Base-by-base conservation (phyloP, 371 early-diverging fungal genomes). In the Funneliformis caledonium region DNA sequence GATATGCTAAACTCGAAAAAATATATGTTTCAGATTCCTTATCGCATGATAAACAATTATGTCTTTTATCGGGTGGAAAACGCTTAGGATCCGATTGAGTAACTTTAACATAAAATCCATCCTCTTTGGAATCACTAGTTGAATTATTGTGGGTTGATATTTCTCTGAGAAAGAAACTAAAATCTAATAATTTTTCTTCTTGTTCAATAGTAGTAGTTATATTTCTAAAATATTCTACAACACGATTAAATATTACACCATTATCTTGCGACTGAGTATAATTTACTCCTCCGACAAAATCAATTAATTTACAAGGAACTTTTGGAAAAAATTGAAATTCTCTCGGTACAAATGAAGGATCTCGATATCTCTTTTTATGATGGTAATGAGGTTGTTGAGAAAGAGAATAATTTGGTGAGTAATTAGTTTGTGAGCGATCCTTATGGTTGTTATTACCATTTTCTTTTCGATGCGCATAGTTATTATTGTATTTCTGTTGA, bases 41-140 rank as follows among this genome's bases (percentile, higher is more conserved):
- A 48, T 78, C 70, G 43, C 79, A 78, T 33, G 79, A 67, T 2
- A 78, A 19, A 42, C 79, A 78, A 67, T 78, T 78, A 16, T 22
- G 4, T n/a, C 10, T 50, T 78, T 78, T 69, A 12, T 8, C 10
- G 14, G 79, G 79, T 6, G 59, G 45, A 26, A 11, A 5, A 56
- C 43, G 31, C 8, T 22, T 4, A 6, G 2, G 11, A n/a, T 76
- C 45, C 6, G 26, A 8, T 8, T 16, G 50, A 74, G 14, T 31
- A 11, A 52, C 26, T n/a, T 1, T n/a, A 45, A 52, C 76, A 43
- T 9, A 76, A 76, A 76, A 76, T 33, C 68, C 16, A 26, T 26
- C 26, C 2, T n/a, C n/a, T 31, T 60, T 60, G 2, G 37, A 22
- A 70, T 43, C 7, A 9, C 14, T 69, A 4, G 33, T 45, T 19